Conservation (phyloP, 768 basidiomycete genomes). For the Kwoniella heveanensis region DNA sequence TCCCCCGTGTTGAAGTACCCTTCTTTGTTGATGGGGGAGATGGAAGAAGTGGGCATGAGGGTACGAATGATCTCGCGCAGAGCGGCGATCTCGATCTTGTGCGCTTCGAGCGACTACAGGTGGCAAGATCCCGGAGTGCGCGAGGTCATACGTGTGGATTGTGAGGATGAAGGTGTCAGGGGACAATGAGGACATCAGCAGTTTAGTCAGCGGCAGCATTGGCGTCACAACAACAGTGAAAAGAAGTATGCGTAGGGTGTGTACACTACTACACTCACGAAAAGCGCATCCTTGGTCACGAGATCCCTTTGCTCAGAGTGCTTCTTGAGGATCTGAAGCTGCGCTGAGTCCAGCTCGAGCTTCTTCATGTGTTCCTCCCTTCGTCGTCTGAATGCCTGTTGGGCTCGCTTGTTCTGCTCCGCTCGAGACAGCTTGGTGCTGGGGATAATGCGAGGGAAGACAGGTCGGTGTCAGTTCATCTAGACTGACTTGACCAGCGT, state of each 20-base stretch:
- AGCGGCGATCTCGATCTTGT: slow-evolving; percentile 28
- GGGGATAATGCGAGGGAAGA: not conserved
- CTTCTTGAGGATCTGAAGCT: slow-evolving; percentile 29
- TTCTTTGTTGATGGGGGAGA: slow-evolving; percentile 15
- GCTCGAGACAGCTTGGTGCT: slow-evolving; percentile 65
- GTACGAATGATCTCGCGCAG: slow-evolving; percentile 14
- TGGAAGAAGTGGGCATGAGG: slow-evolving; percentile 7
- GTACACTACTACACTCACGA: too few species aligned
- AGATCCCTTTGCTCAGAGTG: slow-evolving; percentile 23
- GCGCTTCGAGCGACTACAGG: slow-evolving; percentile 24
- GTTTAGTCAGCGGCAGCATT: not conserved
- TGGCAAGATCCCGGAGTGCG: too few species aligned
- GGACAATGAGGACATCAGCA: too few species aligned
- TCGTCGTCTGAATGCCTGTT: slow-evolving; percentile 85
- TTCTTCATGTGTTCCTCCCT: slow-evolving; percentile 62
- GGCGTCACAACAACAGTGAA: not conserved
- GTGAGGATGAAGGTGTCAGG: too few species aligned
- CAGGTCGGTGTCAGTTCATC: too few species aligned
- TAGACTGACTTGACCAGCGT: too few species aligned
- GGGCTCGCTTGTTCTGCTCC: slow-evolving; percentile 92
- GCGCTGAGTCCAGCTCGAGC: slow-evolving; percentile 38
- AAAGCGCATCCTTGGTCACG: slow-evolving; percentile 25
- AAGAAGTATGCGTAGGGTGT: too few species aligned
- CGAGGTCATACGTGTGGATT: too few species aligned
- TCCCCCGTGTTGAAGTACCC: slow-evolving; percentile 16